phyloP scores from a whole-genome alignment of 108 stramenopile species.

The Nitzschia palea region DNA sequence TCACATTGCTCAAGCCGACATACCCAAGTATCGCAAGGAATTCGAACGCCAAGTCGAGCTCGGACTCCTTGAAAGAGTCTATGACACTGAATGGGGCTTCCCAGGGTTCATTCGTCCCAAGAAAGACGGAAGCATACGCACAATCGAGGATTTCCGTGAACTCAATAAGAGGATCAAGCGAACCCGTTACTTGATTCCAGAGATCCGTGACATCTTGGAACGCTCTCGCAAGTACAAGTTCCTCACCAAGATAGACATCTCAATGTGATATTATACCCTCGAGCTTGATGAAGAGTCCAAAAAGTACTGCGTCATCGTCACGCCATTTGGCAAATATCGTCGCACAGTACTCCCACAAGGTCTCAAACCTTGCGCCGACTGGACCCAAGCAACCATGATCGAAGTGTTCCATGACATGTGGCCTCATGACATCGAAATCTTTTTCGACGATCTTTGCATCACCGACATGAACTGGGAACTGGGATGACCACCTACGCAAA shows the following conservation, averaged over 20 bases:
- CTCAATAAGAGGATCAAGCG: no score
- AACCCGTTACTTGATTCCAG: conserved; percentile 28
- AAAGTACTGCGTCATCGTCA: conserved; percentile 14
- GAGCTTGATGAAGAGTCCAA: conserved; percentile 4
- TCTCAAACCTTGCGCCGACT: conserved; percentile 16
- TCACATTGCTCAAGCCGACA: conserved; percentile 34
- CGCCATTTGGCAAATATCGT: conserved; percentile 23
- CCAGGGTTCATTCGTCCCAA: conserved; percentile 41
- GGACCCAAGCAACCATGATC: conserved; percentile 36
- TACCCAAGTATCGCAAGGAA: conserved; percentile 26
- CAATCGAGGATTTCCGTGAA: conserved; percentile 42
- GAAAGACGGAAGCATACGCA: conserved; percentile 36
- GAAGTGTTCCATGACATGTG: conserved; percentile 19
- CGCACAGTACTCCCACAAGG: conserved; percentile 50
- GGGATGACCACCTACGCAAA: conserved; percentile 22
- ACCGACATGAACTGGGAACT: conserved; percentile 9
- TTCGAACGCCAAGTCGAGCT: conserved; percentile 20
- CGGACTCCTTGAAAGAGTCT: conserved; percentile 9
- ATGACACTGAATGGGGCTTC: conserved; percentile 27
- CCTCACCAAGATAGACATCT: conserved; percentile 48
- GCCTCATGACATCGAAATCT: conserved; percentile 25
- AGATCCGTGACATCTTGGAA: no score
- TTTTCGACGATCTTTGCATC: conserved; percentile 33
- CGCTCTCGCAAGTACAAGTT: conserved; percentile 35
- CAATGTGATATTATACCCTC: conserved; percentile 40